Evolutionary conservation across 148 eudicot species (phyloP), one percentile per base, ranked within the genome.

Genomic region (Amaranthus hypochondriacus): DNA sequence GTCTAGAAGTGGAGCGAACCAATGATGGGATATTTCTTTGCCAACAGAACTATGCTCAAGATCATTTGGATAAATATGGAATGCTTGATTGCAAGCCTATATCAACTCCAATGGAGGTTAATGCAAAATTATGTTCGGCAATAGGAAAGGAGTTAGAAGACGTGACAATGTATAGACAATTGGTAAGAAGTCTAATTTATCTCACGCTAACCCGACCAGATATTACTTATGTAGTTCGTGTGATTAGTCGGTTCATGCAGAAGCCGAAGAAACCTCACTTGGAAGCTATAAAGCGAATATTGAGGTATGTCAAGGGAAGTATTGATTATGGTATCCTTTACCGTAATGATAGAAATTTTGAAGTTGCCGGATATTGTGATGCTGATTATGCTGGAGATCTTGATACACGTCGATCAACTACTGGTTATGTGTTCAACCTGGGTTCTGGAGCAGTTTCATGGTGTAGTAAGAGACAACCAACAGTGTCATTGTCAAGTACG

Each of bases 161-260:
- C 11, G 71, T 21, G 7, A 68, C 71, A n/a, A 68, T 68, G 58
- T 68, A 52, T 28, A 18, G 46, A 15, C 46, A 68, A 68, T 14
- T 28, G 3, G 57, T 52, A 28, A 0, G 39, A 28, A 28, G 39
- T 28, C 39, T 28, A 0, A 28, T 28, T 2, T 28, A 28, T 28
- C 39, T 28, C 39, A 28, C 39, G 39, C 49, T 64, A 1, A 28
- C 39, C 39, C 39, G 0, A 28, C 39, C 39, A 28, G 39, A 28
- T 28, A 28, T 28, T 28, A 28, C 39, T 2, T 28, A 28, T 28
- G 39, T 2, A 28, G 39, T 28, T 28, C 1, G 39, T 28, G 39
- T 28, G 39, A 28, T 28, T 28, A 28, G 39, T 28, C 39, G 39
- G 39, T 28, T 28, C 39, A 28, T 28, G 39, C 39, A 28, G 39